Conservation (phyloP, 2,329 filamentous ascomycete genomes). For the Colletotrichum scovillei region DNA sequence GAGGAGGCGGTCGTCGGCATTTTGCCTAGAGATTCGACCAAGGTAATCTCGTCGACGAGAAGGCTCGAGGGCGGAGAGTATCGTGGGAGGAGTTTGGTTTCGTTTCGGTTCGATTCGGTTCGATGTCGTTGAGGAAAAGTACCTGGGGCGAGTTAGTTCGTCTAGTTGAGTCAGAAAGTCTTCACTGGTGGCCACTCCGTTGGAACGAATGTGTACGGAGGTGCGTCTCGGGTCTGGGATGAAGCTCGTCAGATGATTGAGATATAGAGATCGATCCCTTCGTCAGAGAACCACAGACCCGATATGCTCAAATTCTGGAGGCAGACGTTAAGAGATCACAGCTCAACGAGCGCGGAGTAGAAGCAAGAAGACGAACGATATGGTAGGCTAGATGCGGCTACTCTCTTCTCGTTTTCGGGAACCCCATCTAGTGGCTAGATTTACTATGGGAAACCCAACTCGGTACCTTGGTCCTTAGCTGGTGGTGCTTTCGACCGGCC, state of each 20-base stretch:
- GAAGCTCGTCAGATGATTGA: neutral
- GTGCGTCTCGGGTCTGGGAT: too few species aligned
- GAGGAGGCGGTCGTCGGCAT: conserved; percentile 48
- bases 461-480: neutral
- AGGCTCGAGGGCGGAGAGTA: conserved; percentile 72
- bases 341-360: too few species aligned
- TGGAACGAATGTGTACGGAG: too few species aligned
- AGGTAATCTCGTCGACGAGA: conserved; percentile 74
- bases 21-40: conserved; percentile 54
- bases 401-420: neutral
- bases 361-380: neutral
- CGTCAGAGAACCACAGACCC: neutral
- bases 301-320: neutral
- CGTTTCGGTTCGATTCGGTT: conserved; percentile 73
- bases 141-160: too few species aligned
- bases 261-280: neutral
- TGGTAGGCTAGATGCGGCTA: neutral
- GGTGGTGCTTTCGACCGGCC: neutral
- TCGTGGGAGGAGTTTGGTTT: conserved; percentile 75
- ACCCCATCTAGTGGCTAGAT: neutral
- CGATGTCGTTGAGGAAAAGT: conserved; percentile 63
- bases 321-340: too few species aligned
- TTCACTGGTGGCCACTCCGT: too few species aligned
- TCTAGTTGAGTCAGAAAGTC: too few species aligned
- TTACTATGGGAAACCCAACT: neutral